Base-by-base conservation (phyloP, 2,329 filamentous ascomycete species). In the Raffaelea ambrosiae region DNA sequence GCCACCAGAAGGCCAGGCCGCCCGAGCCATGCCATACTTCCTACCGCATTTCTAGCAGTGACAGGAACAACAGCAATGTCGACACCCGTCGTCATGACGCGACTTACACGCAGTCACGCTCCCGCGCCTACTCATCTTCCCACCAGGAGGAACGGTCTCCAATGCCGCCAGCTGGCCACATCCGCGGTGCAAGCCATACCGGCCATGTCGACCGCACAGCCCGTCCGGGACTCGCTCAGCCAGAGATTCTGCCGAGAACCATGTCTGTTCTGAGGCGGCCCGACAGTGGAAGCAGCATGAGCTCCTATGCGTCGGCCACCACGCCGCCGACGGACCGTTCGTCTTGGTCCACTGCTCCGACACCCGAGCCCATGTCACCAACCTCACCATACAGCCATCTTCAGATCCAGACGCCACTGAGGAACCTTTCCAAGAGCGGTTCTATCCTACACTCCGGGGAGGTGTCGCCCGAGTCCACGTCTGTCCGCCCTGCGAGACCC, bases 221-320 rank as follows among this genome's bases (percentile, higher is more conserved):
- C 35, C 35, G 16, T n/a, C n/a, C n/a, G 8, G 35, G 35, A 38
- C 35, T 5, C 16, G 8, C 13, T 14, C 26, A 29, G 16, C 35
- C 35, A 19, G 14, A 38, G 7, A 38, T 14, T 38, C 14, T 38
- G 22, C 23, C 11, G 22, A 29, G 26, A 29, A 7, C 23, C 9
- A 29, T 19, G 23, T 22, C 48, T 5, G 23, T 47, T 2, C 42
- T 38, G 16, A 20, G 31, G 3, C 47, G 52, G 13, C 44, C 50
- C 19, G 44, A 47, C 23, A 55, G 53, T 14, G 52, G 49, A 23
- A 50, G 50, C 46, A 55, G 52, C 40, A 47, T 48, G 19, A 48
- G 43, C 33, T 54, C 53, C 0, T 23, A 43, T 1, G 40, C 46
- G 2, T 51, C 48, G 3, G 46, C 43, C 35, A 39, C 40, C 35